Evolutionary conservation across 208 protist genomes (phyloP).

Genomic region (Trypanosoma caninum): DNA sequence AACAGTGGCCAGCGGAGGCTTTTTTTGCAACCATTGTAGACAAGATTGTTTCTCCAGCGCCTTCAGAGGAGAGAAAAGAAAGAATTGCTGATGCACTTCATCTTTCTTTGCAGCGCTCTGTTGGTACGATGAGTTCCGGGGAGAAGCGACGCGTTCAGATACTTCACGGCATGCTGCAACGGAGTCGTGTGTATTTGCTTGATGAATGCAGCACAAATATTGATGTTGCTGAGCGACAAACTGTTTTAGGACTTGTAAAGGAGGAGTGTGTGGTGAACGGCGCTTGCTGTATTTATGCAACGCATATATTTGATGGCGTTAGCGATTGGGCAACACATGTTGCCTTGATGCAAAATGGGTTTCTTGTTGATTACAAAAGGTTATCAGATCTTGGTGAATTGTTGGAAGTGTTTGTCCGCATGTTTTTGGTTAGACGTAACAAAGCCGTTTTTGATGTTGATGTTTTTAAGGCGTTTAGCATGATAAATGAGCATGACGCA

Average conservation of each 20-base stretch:
- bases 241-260: conserved; percentile 55
- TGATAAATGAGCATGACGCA: neutral
- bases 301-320: conserved; percentile 79
- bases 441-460: neutral
- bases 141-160: conserved; percentile 72
- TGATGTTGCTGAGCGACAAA: conserved; percentile 63
- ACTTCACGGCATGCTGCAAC: conserved; percentile 56
- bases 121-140: conserved; percentile 70
- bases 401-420: conserved; percentile 50
- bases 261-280: conserved; percentile 34
- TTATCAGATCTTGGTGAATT: conserved; percentile 35
- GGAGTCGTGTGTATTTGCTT: conserved; percentile 53
- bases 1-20: conserved; percentile 68
- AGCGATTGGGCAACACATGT: conserved; percentile 80
- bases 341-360: conserved; percentile 44
- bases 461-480: too few species aligned
- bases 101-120: conserved; percentile 33
- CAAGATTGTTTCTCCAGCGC: conserved; percentile 43
- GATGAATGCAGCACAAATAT: conserved; percentile 88
- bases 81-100: conserved; percentile 46
- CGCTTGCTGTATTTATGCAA: conserved; percentile 76
- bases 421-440: conserved; percentile 31
- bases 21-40: conserved; percentile 77
- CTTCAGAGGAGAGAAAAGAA: conserved; percentile 24
- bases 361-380: conserved; percentile 30